Percentiles rank a stretch among this genome's conserved stretches.
Evolutionary conservation across 495 filamentous ascomycete genomes (phyloP).

Genomic region (Daldinia concentrica): DNA sequence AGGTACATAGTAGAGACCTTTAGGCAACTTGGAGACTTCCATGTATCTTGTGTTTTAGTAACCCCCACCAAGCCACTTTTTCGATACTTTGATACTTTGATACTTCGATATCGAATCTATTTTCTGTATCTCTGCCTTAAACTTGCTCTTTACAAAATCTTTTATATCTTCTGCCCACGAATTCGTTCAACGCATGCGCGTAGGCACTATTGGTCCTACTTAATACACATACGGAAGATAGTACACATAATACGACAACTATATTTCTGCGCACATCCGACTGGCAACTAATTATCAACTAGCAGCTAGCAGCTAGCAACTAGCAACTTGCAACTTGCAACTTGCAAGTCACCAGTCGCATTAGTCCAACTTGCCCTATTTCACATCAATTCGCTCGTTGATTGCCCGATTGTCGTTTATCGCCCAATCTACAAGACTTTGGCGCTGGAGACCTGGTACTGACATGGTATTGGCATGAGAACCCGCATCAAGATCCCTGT

Average conservation of each 20-base stretch:
- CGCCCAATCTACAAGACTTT: slow-evolving; percentile 34
- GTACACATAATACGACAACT: background rate
- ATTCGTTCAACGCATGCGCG: background rate
- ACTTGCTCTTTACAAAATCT: too few species aligned
- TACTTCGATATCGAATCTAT: too few species aligned
- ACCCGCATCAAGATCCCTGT: slow-evolving; percentile 34
- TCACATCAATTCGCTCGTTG: slow-evolving; percentile 22
- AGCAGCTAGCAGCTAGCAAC: too few species aligned
- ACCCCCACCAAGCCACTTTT: background rate
- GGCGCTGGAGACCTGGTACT: slow-evolving; percentile 28
- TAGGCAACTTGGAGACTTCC: background rate
- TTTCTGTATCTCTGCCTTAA: too few species aligned
- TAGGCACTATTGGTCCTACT: background rate
- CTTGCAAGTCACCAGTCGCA: background rate
- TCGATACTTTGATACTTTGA: too few species aligned
- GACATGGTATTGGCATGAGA: slow-evolving; percentile 13
- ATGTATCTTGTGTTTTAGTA: background rate
- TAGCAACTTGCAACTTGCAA: too few species aligned
- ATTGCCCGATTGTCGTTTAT: slow-evolving; percentile 26
- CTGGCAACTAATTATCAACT: slow-evolving; percentile 2
- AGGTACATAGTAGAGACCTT: too few species aligned
- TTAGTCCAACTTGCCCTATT: background rate
- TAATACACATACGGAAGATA: background rate
- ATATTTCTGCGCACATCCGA: background rate
- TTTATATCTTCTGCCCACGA: too few species aligned